Evolutionary conservation across 1,284 basidiomycete genomes (phyloP), one percentile per base, ranked within the genome.

Genomic region (Tremellales sp.): DNA sequence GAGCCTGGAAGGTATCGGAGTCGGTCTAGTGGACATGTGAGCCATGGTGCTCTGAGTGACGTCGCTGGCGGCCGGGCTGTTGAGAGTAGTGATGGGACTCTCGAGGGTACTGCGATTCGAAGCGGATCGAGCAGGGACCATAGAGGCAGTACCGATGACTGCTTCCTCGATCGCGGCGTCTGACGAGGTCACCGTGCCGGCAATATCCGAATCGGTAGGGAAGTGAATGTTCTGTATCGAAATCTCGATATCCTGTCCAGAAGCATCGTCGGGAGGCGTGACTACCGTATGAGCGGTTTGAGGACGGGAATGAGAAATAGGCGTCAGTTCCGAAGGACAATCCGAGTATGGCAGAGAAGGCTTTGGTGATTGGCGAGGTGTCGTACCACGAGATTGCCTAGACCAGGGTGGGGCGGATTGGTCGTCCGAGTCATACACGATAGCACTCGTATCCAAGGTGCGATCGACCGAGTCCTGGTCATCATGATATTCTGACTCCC

Each of bases 1-100:
- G n/a, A 88, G 68, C 24, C 84, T 25, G 4, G 59, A 60, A 31
- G 59, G 56, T 3, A 56, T 58, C 4, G 58, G 56, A 45, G 61
- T 57, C 15, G 33, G 33, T n/a, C n/a, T n/a, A n/a, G n/a, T n/a
- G n/a, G n/a, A n/a, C n/a, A 29, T 40, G 3, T 26, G 46, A 44
- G 43, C 43, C 21, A 15, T 36, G 13, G 6, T 17, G 4, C 33
- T 5, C 15, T 13, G 15, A 36, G 33, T 36, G 15, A n/a, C 15
- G 33, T 36, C 33, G 33, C 33, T 36, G 33, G 33, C 33, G n/a
- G n/a, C n/a, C 6, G 33, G 33, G 19, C 33, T 36, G 4, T 17
- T 17, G 13, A 36, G 15, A 17, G 13, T 36, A 15, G 33, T 36
- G 13, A 36, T 15, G 13, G 33, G 33, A 15, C 36, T 36, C 4